Percentiles rank a stretch among this genome's conserved stretches.
These are phyloP conservation scores for Endocarpon pusillum DNA, from an alignment of 495 filamentous ascomycete genomes.

Conservation along the genomic window DNA sequence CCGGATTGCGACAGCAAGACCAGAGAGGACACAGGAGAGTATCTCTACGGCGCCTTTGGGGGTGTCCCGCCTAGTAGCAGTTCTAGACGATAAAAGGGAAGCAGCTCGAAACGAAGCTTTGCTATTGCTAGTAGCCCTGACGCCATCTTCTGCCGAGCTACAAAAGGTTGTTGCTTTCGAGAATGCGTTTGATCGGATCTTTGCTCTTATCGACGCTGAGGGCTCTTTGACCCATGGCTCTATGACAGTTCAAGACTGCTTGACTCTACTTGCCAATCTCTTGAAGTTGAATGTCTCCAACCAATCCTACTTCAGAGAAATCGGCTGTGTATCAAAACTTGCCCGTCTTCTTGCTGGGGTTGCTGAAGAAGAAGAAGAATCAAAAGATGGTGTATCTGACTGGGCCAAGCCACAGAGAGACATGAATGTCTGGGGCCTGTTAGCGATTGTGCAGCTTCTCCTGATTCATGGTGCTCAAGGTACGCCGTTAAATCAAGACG, in stretches of 20 bases:
- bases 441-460: conserved; percentile 75
- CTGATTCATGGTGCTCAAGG: conserved; percentile 62
- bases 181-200: conserved; percentile 77
- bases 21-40: conserved; percentile 91
- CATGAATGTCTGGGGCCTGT: conserved; percentile 80
- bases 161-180: conserved; percentile 93
- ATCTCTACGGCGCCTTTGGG: conserved; percentile 75
- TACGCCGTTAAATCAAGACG: conserved; percentile 66
- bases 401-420: conserved; percentile 66
- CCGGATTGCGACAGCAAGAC: conserved; percentile 68
- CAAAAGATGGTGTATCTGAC: conserved; percentile 43
- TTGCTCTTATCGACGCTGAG: conserved; percentile 63
- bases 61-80: conserved; percentile 68
- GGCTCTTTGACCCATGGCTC: conserved; percentile 71
- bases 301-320: conserved; percentile 87
- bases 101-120: conserved; percentile 72
- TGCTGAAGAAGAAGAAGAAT: conserved; percentile 31
- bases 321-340: conserved; percentile 61
- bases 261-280: conserved; percentile 83
- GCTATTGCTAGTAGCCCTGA: conserved; percentile 49
- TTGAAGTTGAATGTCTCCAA: conserved; percentile 80
- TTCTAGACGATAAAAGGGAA: conserved; percentile 72
- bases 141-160: conserved; percentile 56
- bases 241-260: conserved; percentile 82
- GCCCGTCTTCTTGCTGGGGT: conserved; percentile 50